Evolutionary conservation across 257 asterid species (phyloP).

Genomic region (Nicotiana tabacum): DNA sequence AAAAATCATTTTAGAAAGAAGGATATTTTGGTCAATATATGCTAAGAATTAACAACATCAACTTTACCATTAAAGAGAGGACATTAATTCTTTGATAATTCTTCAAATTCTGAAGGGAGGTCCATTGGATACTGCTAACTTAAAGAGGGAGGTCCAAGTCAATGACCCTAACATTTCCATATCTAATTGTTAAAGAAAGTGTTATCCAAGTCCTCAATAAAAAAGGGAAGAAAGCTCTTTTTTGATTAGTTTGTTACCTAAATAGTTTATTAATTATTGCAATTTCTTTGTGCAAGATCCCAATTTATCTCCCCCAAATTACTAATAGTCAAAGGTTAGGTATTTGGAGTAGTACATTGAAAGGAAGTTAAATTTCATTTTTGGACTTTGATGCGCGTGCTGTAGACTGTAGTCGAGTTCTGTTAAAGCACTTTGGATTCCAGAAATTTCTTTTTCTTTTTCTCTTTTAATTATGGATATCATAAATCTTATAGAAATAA

Average conservation of each 20-base stretch:
- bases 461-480: not conserved
- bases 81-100: not conserved
- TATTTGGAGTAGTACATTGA: not conserved
- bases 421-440: not conserved
- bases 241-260: not conserved
- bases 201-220: not conserved
- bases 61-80: not conserved
- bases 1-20: not conserved
- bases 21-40: not conserved
- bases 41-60: not conserved
- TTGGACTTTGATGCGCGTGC: conserved; percentile 3
- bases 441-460: not conserved
- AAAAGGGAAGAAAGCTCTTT: not conserved
- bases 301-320: conserved; percentile 11
- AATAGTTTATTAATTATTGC: not conserved
- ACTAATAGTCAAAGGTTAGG: conserved; percentile 10
- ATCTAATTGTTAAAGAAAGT: not conserved
- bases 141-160: not conserved
- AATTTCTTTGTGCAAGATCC: conserved; percentile 6
- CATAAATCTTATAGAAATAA: no score
- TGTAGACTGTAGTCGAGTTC: not conserved
- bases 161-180: not conserved
- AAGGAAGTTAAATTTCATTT: conserved; percentile 1
- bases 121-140: not conserved
- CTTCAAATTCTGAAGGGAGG: not conserved